Conservation (phyloP, 495 filamentous ascomycete genomes). For the Penicillium atrosanguineum region DNA sequence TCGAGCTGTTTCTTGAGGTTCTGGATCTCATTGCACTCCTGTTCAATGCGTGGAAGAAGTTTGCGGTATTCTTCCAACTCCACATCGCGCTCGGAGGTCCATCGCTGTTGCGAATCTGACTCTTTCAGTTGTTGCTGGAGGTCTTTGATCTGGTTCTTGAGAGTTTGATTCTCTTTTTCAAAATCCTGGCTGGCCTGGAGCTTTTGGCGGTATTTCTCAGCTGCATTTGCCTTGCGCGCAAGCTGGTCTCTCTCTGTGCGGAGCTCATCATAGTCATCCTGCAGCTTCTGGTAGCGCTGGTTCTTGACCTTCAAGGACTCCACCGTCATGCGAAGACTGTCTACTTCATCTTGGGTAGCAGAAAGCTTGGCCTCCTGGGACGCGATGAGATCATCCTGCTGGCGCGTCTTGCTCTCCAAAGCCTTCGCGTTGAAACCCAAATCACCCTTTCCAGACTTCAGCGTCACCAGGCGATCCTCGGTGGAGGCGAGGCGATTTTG, state of each 20-base stretch:
- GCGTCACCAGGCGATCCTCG: constrained; percentile 45
- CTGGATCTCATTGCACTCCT: constrained; percentile 58
- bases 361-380: constrained; percentile 56
- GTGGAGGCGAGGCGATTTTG: constrained; percentile 45
- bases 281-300: constrained; percentile 53
- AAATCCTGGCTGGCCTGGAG: constrained; percentile 67
- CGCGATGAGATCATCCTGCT: constrained; percentile 57
- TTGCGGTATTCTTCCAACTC: constrained; percentile 59
- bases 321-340: constrained; percentile 40
- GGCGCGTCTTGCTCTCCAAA: constrained; percentile 44
- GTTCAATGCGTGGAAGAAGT: constrained; percentile 57
- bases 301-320: constrained; percentile 44
- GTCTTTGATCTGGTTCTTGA: constrained; percentile 60
- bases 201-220: constrained; percentile 73
- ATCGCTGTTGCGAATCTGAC: constrained; percentile 45
- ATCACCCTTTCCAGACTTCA: constrained; percentile 45
- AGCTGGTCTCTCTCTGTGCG: constrained; percentile 72
- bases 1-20: constrained; percentile 55
- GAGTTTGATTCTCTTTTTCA: constrained; percentile 65
- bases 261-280: constrained; percentile 68
- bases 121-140: constrained; percentile 56
- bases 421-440: constrained; percentile 44
- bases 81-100: constrained; percentile 48
- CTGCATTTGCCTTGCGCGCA: constrained; percentile 73
- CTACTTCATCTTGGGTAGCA: constrained; percentile 41